Evolutionary conservation across 306 rosid genomes (phyloP), one percentile per base, ranked within the genome.

Genomic region (Fragaria nilgerrensis): DNA sequence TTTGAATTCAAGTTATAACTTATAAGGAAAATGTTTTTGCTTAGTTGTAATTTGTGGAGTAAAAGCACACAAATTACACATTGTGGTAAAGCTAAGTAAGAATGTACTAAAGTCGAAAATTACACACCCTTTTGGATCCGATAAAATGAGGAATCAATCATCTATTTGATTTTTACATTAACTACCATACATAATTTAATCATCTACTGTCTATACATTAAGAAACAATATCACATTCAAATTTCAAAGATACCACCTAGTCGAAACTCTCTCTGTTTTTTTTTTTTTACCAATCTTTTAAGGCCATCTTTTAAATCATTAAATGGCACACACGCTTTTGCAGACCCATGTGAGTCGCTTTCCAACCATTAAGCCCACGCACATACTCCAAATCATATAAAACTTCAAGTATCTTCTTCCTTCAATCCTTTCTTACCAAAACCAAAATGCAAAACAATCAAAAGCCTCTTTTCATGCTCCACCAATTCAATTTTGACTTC

Each of bases 261-360:
- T 58, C 32, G 3, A 3, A n/a, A 56, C 14, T 17, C 48, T 39
- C 45, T 32, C 34, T 32, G 3, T 3, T 55, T 58, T 11, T 13
- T 3, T 59, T 5, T 59, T 23, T 5, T 59, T n/a, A 4, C 17
- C 36, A 12, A 12, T 2, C 19, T 59, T 59, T 59, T 23, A 59
- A 62, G n/a, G n/a, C n/a, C n/a, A 12, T 2, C 19, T 59, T 59
- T 59, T 23, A 59, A 62, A 61, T 66, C 48, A 49, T 75, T 53
- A 70, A 66, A 70, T 50, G 52, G 47, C 13, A 20, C 82, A 78
- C 85, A 68, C 83, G 81, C 76, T 69, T 83, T 85, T 75, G 68
- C 77, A 74, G 81, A 43, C 81, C 83, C 93, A 87, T 89, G 90
- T 87, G 91, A 83, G 81, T 45, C 80, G 86, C 88, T 59, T 77